Percentiles rank a stretch among this genome's conserved stretches.
Conservation (phyloP, 805 yeast species). For the Wickerhamomyces alni region DNA sequence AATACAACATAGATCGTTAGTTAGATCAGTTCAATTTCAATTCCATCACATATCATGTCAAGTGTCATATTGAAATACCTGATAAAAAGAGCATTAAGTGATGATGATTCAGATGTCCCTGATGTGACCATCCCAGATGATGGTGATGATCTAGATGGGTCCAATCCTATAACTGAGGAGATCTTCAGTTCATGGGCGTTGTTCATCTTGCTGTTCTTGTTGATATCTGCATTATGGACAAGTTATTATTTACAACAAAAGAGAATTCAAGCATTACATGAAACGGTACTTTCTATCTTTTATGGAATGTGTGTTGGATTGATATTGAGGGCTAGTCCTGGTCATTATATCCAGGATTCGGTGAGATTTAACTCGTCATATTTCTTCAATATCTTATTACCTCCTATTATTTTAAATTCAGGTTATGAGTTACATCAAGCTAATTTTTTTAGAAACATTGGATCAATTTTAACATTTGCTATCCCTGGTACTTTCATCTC, state of each 20-base stretch:
- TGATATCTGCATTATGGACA: slow-evolving; percentile 91
- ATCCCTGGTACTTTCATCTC: slow-evolving; percentile 95
- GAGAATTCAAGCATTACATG: slow-evolving; percentile 93
- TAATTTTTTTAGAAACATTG: slow-evolving; percentile 88
- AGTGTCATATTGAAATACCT: slow-evolving; percentile 18
- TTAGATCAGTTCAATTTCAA: no score
- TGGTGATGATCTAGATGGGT: slow-evolving; percentile 48
- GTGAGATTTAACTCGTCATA: slow-evolving; percentile 92
- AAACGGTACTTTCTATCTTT: slow-evolving; percentile 91
- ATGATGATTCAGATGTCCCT: slow-evolving; percentile 23
- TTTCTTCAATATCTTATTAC: slow-evolving; percentile 88
- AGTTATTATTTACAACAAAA: slow-evolving; percentile 88
- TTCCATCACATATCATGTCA: slow-evolving; percentile 15
- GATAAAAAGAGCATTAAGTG: slow-evolving; percentile 20
- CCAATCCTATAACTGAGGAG: slow-evolving; percentile 88
- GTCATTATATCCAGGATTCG: slow-evolving; percentile 94
- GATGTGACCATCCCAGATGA: slow-evolving; percentile 36
- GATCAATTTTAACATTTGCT: slow-evolving; percentile 88
- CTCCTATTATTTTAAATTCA: slow-evolving; percentile 93
- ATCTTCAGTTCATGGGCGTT: slow-evolving; percentile 97
- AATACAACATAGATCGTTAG: no score
- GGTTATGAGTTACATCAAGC: slow-evolving; percentile 97
- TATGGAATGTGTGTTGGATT: slow-evolving; percentile 96
- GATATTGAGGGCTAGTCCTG: slow-evolving; percentile 85
- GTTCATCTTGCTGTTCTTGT: slow-evolving; percentile 72